These are phyloP conservation scores for Pythium dissimile DNA, from an alignment of 352 stramenopile species.

Conservation along the genomic window DNA sequence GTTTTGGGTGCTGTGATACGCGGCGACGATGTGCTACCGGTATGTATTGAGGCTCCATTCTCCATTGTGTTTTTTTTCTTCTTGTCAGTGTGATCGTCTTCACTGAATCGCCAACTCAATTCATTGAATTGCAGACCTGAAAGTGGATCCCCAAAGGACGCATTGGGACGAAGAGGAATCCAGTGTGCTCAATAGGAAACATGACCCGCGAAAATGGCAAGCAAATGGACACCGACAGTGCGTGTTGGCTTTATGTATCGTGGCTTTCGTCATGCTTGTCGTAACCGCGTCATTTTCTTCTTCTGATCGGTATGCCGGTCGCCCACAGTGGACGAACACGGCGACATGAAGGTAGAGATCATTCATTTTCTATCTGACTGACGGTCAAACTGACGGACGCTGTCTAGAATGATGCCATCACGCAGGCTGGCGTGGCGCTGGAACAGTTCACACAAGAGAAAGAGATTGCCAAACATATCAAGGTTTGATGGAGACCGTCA, in stretches of 20 bases:
- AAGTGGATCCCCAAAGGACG: not conserved
- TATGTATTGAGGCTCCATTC: not conserved
- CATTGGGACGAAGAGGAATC: not conserved
- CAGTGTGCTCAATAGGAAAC: not conserved
- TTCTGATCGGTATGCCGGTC: no score
- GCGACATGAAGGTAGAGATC: slow-evolving; percentile 63
- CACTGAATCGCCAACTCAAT: slow-evolving; percentile 1
- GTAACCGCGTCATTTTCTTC: not conserved
- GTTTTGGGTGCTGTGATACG: not conserved
- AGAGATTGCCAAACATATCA: slow-evolving; percentile 77
- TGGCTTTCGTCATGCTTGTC: not conserved
- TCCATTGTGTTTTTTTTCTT: not conserved
- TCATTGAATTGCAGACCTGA: slow-evolving; percentile 14
- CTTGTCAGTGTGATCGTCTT: not conserved
- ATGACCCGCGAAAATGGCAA: slow-evolving; percentile 67
- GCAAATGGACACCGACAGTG: slow-evolving; percentile 84
- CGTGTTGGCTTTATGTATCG: not conserved
- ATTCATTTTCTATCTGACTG: not conserved
- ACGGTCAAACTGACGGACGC: not conserved
- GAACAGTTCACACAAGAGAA: slow-evolving; percentile 79
- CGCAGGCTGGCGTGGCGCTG: slow-evolving; percentile 58
- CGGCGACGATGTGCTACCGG: not conserved
- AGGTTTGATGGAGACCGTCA: slow-evolving; percentile 22
- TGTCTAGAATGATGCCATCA: slow-evolving; percentile 57
- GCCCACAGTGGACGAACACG: slow-evolving; percentile 85